Conservation (phyloP, 139 green algal genomes). For the Marvania coccoides region DNA sequence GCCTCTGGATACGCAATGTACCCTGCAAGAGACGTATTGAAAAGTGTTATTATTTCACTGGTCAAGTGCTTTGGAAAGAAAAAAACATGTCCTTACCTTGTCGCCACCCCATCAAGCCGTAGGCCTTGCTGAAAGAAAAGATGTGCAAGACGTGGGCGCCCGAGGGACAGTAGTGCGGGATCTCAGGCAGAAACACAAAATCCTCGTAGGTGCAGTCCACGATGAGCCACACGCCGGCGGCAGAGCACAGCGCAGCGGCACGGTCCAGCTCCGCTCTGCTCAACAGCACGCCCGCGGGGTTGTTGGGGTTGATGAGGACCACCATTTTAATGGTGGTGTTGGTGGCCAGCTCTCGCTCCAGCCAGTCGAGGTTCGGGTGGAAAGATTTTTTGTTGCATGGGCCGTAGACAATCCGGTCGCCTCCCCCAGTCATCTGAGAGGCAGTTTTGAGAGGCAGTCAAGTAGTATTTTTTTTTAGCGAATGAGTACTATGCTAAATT, state of each 20-base stretch:
- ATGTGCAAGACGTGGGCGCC: slow-evolving; percentile 72
- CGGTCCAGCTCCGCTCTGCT: slow-evolving; percentile 44
- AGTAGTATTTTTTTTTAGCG: no score
- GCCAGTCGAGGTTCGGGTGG: slow-evolving; percentile 53
- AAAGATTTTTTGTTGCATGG: slow-evolving; percentile 26
- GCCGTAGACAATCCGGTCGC: slow-evolving; percentile 32
- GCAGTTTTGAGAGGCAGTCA: no score
- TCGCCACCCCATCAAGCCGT: slow-evolving; percentile 85
- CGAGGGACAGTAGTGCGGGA: slow-evolving; percentile 46
- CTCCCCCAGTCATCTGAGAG: slow-evolving; percentile 60
- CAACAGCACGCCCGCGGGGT: slow-evolving; percentile 83
- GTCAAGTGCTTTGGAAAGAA: no score
- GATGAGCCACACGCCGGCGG: slow-evolving; percentile 71
- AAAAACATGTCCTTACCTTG: no score
- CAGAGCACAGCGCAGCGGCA: slow-evolving; percentile 45
- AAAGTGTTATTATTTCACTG: slow-evolving; percentile 1
- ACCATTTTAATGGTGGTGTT: slow-evolving; percentile 57
- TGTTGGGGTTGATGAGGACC: slow-evolving; percentile 77
- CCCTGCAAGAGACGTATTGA: no score
- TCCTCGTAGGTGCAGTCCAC: slow-evolving; percentile 94
- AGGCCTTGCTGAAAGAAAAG: slow-evolving; percentile 85
- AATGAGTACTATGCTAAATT: no score
- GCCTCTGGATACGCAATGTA: slow-evolving; percentile 64
- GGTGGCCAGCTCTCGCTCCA: slow-evolving; percentile 32
- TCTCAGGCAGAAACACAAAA: slow-evolving; percentile 71